Conservation (phyloP, 352 stramenopile genomes). For the Pythium grandisporangium region DNA sequence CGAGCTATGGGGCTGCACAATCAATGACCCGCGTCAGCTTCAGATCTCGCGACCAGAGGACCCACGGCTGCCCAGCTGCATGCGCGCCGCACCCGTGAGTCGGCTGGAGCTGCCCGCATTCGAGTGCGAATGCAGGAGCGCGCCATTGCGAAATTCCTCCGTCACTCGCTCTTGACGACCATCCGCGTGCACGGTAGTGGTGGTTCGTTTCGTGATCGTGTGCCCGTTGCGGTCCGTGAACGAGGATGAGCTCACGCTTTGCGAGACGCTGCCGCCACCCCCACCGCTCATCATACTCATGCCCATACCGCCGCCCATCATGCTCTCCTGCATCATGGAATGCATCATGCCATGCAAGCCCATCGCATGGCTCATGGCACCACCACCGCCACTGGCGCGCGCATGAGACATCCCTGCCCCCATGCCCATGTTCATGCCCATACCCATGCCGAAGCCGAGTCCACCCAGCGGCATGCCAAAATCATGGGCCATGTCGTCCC, state of each 20-base stretch:
- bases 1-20: too few relatives aligned
- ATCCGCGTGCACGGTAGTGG: constrained; percentile 36
- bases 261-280: constrained; percentile 23
- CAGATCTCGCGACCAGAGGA: too few relatives aligned
- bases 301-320: constrained; percentile 6
- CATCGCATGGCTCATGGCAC: constrained; percentile 14
- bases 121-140: constrained; percentile 43
- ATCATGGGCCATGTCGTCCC: too few relatives aligned
- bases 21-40: too few relatives aligned
- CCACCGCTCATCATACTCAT: too few relatives aligned
- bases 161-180: constrained; percentile 47
- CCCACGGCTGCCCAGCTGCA: too few relatives aligned
- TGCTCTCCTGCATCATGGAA: constrained; percentile 33
- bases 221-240: constrained; percentile 62
- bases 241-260: constrained; percentile 54
- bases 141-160: constrained; percentile 67
- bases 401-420: background rate
- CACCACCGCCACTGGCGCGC: constrained; percentile 13
- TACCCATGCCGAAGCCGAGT: constrained; percentile 16
- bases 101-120: constrained; percentile 19
- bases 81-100: constrained; percentile 39
- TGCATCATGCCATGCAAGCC: constrained; percentile 31
- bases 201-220: constrained; percentile 71
- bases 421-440: constrained; percentile 17
- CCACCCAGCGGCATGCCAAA: constrained; percentile 8